phyloP scores from a whole-genome alignment of 495 filamentous ascomycete genomes.

The Parathielavia hyrcaniae region DNA sequence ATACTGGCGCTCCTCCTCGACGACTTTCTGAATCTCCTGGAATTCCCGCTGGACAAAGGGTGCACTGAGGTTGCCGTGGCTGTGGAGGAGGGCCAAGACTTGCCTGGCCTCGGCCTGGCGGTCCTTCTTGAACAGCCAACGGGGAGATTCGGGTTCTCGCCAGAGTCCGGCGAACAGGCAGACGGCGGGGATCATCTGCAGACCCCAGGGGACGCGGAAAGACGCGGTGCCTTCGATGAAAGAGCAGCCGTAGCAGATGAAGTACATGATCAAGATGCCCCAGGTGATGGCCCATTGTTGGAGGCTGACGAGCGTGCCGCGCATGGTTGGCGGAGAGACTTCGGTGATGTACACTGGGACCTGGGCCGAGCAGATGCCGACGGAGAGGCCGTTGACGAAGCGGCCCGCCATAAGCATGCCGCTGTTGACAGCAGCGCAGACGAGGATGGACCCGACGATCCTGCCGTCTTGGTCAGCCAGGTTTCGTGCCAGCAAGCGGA shows the following conservation, averaged over 20 bases:
- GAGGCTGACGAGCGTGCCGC: constrained; percentile 63
- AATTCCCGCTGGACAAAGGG: constrained; percentile 61
- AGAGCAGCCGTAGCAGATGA: constrained; percentile 67
- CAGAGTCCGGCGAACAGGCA: constrained; percentile 57
- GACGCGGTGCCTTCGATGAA: constrained; percentile 55
- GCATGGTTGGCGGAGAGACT: constrained; percentile 59
- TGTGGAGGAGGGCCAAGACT: constrained; percentile 62
- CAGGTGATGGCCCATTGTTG: constrained; percentile 78
- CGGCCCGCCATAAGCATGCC: constrained; percentile 68
- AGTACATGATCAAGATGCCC: constrained; percentile 74
- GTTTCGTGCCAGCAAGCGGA: background rate
- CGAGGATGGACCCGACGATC: constrained; percentile 57
- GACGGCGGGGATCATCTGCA: constrained; percentile 67
- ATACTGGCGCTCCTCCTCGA: constrained; percentile 60
- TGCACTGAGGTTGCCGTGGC: constrained; percentile 54
- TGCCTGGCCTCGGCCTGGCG: constrained; percentile 63
- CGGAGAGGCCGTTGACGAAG: constrained; percentile 67
- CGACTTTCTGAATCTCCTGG: constrained; percentile 61
- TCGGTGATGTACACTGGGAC: constrained; percentile 77
- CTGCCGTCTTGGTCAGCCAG: constrained; percentile 17
- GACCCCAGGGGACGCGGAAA: constrained; percentile 70
- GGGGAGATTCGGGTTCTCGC: constrained; percentile 67
- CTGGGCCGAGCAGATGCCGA: constrained; percentile 73
- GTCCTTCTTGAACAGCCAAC: constrained; percentile 69
- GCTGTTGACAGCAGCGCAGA: constrained; percentile 67